Base-by-base conservation (phyloP, 1,284 basidiomycete genomes). In the Anthracocystis setariae region DNA sequence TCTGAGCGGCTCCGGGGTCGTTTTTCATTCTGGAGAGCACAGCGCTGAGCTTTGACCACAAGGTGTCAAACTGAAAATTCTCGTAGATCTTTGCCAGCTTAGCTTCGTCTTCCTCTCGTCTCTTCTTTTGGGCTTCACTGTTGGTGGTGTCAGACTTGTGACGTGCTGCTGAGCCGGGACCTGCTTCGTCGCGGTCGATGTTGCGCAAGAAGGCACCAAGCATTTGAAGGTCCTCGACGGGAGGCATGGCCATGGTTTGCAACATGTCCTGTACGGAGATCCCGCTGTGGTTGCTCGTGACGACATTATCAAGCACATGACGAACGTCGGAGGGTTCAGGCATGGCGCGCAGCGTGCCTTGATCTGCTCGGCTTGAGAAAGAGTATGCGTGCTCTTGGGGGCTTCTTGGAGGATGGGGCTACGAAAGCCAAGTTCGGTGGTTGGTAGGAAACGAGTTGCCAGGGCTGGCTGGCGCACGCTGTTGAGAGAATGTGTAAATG, bases 51-150 rank as follows among this genome's bases (percentile, higher is more conserved):
- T 74, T 74, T 12, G 57, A 51, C 81, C 81, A 82, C 20, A 82
- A 59, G 23, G 64, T 50, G 5, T 76, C 74, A 50, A 82, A 80
- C 12, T 81, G 58, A 51, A 82, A 81, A 17, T 60, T 50, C 47
- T 82, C 80, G 64, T 82, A 83, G 24, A 81, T 80, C 46, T 73
- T 58, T 20, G 78, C 74, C 18, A 82, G 70, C 53, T 70, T 61
- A 18, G 69, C 73, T 59, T 80, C 81, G 29, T 79, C 72, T 46
- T 79, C 91, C 80, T 91, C 91, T 79, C 92, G 59, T 38, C 59
- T 65, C 54, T 58, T 65, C 52, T 62, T 71, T 21, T 54, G 62
- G 5, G 62, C 44, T 18, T 71, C 68, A 32, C 37, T 43, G 29
- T 53, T 43, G 32, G 55, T 27, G 15, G 48, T 20, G 23, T 69